Conservation (phyloP, 2,329 filamentous ascomycete genomes). For the Aspergillus jensenii region DNA sequence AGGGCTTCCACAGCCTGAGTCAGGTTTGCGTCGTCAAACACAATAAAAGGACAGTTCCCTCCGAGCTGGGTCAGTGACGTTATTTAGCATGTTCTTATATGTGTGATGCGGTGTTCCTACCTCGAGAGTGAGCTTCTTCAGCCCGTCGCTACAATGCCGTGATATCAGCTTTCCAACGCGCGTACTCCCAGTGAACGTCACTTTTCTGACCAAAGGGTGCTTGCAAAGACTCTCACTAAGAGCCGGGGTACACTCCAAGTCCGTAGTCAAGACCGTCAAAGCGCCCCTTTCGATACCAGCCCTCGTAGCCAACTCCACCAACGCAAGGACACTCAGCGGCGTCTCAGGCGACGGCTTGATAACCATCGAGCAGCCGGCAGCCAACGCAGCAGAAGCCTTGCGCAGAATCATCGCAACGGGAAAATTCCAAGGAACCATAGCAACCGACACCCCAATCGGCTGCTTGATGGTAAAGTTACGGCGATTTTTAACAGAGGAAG, state of each 20-base stretch:
- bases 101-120: too few species aligned
- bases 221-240: neutral
- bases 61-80: conserved; percentile 39
- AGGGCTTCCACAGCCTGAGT: conserved; percentile 31
- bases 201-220: conserved; percentile 1
- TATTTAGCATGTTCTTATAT: too few species aligned
- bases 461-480: too few species aligned
- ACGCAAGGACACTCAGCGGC: conserved; percentile 30
- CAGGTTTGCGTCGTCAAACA: conserved; percentile 61
- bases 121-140: conserved; percentile 62
- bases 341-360: conserved; percentile 37
- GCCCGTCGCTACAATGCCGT: conserved; percentile 38
- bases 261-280: conserved; percentile 16
- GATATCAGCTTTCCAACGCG: conserved; percentile 8
- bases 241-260: neutral
- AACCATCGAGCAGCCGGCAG: conserved; percentile 29
- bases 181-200: conserved; percentile 15
- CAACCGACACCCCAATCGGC: too few species aligned
- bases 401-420: too few species aligned
- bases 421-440: too few species aligned
- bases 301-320: conserved; percentile 23
- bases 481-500: too few species aligned
- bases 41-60: conserved; percentile 61
- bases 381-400: too few species aligned
- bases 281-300: conserved; percentile 33